Percentiles rank a stretch among this genome's conserved stretches.
phyloP scores from a whole-genome alignment of 1,284 basidiomycete genomes.

The Trichosporon asahii region DNA sequence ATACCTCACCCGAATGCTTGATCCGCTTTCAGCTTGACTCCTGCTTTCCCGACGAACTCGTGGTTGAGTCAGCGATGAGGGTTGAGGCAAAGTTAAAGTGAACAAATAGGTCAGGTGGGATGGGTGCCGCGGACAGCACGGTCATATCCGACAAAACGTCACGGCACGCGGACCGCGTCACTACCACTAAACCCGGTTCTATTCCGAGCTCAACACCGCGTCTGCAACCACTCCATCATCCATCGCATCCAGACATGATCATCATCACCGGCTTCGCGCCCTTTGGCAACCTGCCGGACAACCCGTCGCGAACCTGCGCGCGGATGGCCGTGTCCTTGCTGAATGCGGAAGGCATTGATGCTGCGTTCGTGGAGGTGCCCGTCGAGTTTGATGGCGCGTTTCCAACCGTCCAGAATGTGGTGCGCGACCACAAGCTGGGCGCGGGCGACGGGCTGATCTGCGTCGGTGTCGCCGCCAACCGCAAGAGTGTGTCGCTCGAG shows the following conservation, averaged over 20 bases:
- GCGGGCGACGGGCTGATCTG: slow-evolving; percentile 16
- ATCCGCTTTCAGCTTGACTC: neutral
- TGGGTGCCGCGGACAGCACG: neutral
- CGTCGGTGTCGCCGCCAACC: slow-evolving; percentile 18
- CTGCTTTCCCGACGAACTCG: too few relatives aligned
- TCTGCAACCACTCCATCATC: neutral
- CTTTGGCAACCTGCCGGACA: slow-evolving; percentile 20
- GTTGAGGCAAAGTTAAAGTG: neutral
- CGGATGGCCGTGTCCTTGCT: slow-evolving; percentile 14
- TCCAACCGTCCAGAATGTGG: slow-evolving; percentile 5
- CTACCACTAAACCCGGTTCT: neutral
- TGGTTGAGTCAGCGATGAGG: too few relatives aligned
- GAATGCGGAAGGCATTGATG: slow-evolving; percentile 7
- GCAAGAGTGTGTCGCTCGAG: slow-evolving; percentile 15
- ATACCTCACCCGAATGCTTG: neutral
- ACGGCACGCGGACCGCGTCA: neutral
- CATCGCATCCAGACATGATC: slow-evolving; percentile 11
- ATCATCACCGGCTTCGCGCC: slow-evolving; percentile 26
- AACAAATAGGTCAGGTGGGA: neutral
- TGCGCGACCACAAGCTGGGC: slow-evolving; percentile 5
- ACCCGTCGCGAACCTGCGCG: slow-evolving; percentile 18
- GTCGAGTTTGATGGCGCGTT: slow-evolving; percentile 18
- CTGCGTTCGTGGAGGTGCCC: slow-evolving; percentile 22
- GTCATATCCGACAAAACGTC: neutral
- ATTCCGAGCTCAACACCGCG: neutral